phyloP scores from a whole-genome alignment of 257 asterid species.

The Cruciata laevipes region DNA sequence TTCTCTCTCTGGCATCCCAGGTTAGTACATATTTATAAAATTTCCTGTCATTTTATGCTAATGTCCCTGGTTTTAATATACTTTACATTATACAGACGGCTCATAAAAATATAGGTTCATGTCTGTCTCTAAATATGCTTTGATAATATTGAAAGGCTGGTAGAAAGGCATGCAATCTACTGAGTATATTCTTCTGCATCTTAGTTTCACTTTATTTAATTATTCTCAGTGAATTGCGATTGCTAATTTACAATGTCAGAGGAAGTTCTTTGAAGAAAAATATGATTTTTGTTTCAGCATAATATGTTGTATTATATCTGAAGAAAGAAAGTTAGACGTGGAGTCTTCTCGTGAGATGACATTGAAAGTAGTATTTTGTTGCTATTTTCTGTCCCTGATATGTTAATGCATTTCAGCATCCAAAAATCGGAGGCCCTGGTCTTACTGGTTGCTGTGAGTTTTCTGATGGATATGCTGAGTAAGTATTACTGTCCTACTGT shows the following conservation, averaged over 20 bases:
- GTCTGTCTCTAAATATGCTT: neutral
- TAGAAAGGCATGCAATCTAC: neutral
- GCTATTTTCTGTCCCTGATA: slow-evolving; percentile 6
- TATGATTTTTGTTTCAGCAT: neutral
- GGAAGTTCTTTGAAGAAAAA: neutral
- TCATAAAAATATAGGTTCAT: neutral
- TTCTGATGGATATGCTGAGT: slow-evolving; percentile 78
- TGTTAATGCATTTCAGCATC: slow-evolving; percentile 53
- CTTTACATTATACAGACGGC: neutral
- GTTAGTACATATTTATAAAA: slow-evolving; percentile 32
- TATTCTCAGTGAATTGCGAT: neutral
- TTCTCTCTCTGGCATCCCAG: slow-evolving; percentile 84
- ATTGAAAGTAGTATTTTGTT: neutral
- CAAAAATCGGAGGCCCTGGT: slow-evolving; percentile 89
- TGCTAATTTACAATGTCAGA: slow-evolving; percentile 1
- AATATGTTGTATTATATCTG: neutral
- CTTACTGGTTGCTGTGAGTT: slow-evolving; percentile 65
- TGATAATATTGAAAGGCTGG: neutral
- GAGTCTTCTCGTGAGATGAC: neutral
- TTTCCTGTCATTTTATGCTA: neutral
- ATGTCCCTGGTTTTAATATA: neutral
- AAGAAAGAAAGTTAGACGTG: neutral
- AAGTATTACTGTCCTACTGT: slow-evolving; percentile 29
- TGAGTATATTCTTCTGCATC: neutral
- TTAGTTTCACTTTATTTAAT: neutral